Base-by-base conservation (phyloP, 192 early-diverging fungal species). In the Podila epigama region DNA sequence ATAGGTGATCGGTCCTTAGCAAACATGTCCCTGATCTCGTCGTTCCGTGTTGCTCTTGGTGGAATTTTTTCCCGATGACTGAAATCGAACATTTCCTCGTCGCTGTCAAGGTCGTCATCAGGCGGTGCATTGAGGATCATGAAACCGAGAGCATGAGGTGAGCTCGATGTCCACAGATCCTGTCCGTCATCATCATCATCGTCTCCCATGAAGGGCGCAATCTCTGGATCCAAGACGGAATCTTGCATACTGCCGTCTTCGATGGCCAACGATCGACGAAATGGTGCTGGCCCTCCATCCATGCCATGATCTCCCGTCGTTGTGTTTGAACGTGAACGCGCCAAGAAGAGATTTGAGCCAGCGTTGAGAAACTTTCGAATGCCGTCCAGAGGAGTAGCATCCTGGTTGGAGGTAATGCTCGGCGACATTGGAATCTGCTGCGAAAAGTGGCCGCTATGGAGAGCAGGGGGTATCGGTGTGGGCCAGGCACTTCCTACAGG, bases 131-230 rank as follows among this genome's bases (percentile, higher is more conserved):
- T 44, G 12, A 72, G 33, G 9, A 75, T 36, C 16, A 79, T 7
- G 52, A 72, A 84, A 32, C 63, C 78, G 35, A 79, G 63, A 1
- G 68, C 18, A 54, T 77, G 64, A 37, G 77, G 66, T 2, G 83
- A 77, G 60, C 69, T 82, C 3, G 77, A 48, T 1, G 64, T 56
- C 75, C 78, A 79, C 0, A 78, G 66, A 44, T 86, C 84, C 33
- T 79, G 80, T 40, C 60, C 51, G 9, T 70, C 70, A 28, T 85
- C 81, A 18, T 84, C 84, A 28, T 90, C 88, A n/a, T 90, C 89
- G 25, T 90, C 88, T 0, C 79, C 85, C 83, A 82, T 83, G 56
- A 84, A 89, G 0, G 81, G 80, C 11, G 82, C 87, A n/a, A 89
- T 85, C 48, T 89, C 87, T 18, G 86, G 87, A 56, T 89, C 87